Conservation (phyloP, 2,329 filamentous ascomycete genomes). For the Parascedosporium putredinis region DNA sequence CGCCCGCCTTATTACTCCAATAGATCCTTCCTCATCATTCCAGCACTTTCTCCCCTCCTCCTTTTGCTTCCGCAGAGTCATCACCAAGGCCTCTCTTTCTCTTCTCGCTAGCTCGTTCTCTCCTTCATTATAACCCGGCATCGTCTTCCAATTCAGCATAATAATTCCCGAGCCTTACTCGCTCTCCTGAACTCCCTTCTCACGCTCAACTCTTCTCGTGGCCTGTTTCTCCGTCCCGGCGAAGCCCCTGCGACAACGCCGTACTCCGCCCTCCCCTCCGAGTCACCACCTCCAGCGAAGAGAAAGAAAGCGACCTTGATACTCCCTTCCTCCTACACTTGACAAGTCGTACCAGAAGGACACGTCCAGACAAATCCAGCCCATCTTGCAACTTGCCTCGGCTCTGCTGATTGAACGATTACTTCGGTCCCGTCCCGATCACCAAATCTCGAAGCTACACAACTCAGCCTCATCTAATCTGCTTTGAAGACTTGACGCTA, state of each 20-base stretch:
- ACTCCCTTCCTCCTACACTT: no score
- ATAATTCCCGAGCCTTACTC: background rate
- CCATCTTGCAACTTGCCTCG: no score
- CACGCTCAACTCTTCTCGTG: background rate
- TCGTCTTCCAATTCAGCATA: constrained; percentile 1
- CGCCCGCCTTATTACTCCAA: constrained; percentile 3
- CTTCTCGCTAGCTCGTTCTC: constrained; percentile 7
- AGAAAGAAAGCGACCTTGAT: constrained; percentile 4
- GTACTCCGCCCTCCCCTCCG: background rate
- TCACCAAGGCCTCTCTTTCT: constrained; percentile 8
- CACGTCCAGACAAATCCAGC: no score
- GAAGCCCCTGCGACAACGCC: background rate
- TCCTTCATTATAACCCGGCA: constrained; percentile 5
- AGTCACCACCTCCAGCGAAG: background rate
- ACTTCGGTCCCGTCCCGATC: no score
- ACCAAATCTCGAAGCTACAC: no score
- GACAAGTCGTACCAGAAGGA: no score
- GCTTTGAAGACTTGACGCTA: no score
- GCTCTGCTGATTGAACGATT: no score
- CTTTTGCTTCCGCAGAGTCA: constrained; percentile 7
- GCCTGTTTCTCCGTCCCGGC: background rate
- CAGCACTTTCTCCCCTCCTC: constrained; percentile 6
- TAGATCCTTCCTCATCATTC: constrained; percentile 7
- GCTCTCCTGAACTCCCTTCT: background rate
- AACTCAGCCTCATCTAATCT: no score